These are phyloP conservation scores for Moesziomyces parantarcticus DNA, from an alignment of 1,284 basidiomycete genomes.

Conservation along the genomic window DNA sequence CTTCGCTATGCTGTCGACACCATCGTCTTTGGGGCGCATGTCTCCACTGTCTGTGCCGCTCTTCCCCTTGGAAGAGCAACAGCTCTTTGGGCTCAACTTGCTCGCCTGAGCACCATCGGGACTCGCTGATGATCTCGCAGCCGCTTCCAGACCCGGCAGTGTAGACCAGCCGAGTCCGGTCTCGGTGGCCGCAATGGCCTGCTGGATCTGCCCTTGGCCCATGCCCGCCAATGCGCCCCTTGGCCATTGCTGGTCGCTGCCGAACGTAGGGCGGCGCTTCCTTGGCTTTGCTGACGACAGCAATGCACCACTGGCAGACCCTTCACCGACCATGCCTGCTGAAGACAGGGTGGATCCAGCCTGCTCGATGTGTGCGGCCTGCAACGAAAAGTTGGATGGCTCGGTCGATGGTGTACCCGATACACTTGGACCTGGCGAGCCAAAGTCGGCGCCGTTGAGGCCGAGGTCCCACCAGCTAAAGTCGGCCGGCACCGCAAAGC, in stretches of 20 bases:
- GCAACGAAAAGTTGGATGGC: slow-evolving; percentile 8
- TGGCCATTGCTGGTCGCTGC: slow-evolving; percentile 36
- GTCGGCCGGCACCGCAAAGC: slow-evolving; percentile 65
- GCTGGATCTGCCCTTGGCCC: slow-evolving; percentile 52
- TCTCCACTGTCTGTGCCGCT: not conserved
- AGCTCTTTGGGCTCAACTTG: slow-evolving; percentile 4
- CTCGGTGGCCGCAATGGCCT: slow-evolving; percentile 36
- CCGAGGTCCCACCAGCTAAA: slow-evolving; percentile 66
- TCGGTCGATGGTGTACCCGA: slow-evolving; percentile 24
- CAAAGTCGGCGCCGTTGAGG: slow-evolving; percentile 23
- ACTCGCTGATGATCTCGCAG: slow-evolving; percentile 9
- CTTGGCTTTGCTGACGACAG: not conserved
- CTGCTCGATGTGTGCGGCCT: not conserved
- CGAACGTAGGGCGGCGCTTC: slow-evolving; percentile 19
- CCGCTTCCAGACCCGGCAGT: slow-evolving; percentile 9
- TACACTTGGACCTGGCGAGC: slow-evolving; percentile 14
- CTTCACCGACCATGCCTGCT: not conserved
- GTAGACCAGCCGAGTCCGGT: slow-evolving; percentile 46
- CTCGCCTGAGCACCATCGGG: slow-evolving; percentile 4
- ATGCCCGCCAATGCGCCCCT: slow-evolving; percentile 42
- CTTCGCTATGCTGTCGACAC: not conserved
- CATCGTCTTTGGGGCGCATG: not conserved
- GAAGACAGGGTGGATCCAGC: not conserved
- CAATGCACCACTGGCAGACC: slow-evolving; percentile 1
- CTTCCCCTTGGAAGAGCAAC: slow-evolving; percentile 22